phyloP scores from a whole-genome alignment of 352 stramenopile genomes.

The Peronosclerospora sorghi region DNA sequence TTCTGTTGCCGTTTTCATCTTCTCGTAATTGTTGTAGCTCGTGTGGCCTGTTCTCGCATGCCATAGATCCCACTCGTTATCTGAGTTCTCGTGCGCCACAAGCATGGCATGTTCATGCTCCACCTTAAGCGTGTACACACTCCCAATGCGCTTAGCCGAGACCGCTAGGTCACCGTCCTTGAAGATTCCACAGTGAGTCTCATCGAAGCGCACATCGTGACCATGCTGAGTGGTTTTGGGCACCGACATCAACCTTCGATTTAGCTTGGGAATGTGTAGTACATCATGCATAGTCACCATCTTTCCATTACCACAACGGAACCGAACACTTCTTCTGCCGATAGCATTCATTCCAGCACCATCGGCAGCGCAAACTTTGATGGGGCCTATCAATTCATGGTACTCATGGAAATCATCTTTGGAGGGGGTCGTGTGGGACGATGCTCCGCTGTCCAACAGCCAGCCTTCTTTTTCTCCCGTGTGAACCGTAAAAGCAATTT shows the following conservation, averaged over 20 bases:
- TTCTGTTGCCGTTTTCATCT: neutral
- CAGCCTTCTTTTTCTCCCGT: too few species aligned
- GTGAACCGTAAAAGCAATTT: too few species aligned
- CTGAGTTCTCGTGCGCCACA: neutral
- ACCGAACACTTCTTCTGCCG: too few species aligned
- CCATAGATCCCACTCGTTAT: too few species aligned
- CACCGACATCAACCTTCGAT: neutral
- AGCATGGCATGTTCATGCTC: neutral
- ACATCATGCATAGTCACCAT: neutral
- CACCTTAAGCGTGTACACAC: neutral
- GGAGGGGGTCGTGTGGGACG: too few species aligned
- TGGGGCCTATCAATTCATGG: too few species aligned
- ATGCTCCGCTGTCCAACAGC: too few species aligned
- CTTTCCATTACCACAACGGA: too few species aligned
- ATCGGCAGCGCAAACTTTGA: too few species aligned
- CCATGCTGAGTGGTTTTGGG: neutral
- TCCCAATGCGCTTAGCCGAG: neutral
- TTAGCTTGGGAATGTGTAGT: neutral
- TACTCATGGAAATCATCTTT: too few species aligned
- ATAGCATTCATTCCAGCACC: too few species aligned
- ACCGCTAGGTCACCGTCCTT: neutral
- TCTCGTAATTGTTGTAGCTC: too few species aligned
- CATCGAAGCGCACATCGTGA: neutral
- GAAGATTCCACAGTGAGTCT: neutral
- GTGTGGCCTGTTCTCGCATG: neutral